phyloP scores from a whole-genome alignment of 768 basidiomycete species.

The Mrakia gelida region DNA sequence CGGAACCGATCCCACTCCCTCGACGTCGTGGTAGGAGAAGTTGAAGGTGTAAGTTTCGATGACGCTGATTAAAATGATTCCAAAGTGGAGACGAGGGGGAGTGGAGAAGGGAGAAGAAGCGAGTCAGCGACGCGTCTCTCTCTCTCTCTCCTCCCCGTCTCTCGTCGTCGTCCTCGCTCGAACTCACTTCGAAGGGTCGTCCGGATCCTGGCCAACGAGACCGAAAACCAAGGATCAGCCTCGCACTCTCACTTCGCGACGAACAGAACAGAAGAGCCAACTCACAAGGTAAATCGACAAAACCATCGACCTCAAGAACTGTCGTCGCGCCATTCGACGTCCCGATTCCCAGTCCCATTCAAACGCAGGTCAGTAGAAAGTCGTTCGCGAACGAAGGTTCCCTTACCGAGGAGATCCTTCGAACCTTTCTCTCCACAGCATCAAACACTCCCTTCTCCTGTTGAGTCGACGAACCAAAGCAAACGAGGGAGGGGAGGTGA shows the following conservation, averaged over 20 bases:
- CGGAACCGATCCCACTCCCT: slow-evolving; percentile 6
- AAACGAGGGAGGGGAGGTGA: background rate
- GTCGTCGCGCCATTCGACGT: too few species aligned
- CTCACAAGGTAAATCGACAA: slow-evolving; percentile 19
- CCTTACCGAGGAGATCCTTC: background rate
- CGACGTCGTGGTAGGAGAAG: slow-evolving; percentile 23
- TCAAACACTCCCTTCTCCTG: slow-evolving; percentile 24
- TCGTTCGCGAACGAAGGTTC: too few species aligned
- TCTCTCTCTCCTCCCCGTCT: background rate
- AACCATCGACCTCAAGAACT: slow-evolving; percentile 23
- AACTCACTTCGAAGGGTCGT: slow-evolving; percentile 23
- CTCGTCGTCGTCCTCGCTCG: too few species aligned
- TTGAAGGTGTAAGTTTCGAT: slow-evolving; percentile 28
- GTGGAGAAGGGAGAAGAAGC: too few species aligned
- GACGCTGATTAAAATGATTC: background rate
- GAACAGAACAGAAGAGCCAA: background rate
- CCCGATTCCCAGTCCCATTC: too few species aligned
- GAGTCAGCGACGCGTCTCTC: background rate
- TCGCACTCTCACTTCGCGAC: background rate
- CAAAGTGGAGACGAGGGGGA: background rate
- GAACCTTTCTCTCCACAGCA: slow-evolving; percentile 19
- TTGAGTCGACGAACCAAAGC: background rate
- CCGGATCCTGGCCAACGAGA: background rate
- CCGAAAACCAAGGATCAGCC: background rate
- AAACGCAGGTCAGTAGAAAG: background rate